Conservation (phyloP, 352 stramenopile genomes). For the Pythium monospermum region DNA sequence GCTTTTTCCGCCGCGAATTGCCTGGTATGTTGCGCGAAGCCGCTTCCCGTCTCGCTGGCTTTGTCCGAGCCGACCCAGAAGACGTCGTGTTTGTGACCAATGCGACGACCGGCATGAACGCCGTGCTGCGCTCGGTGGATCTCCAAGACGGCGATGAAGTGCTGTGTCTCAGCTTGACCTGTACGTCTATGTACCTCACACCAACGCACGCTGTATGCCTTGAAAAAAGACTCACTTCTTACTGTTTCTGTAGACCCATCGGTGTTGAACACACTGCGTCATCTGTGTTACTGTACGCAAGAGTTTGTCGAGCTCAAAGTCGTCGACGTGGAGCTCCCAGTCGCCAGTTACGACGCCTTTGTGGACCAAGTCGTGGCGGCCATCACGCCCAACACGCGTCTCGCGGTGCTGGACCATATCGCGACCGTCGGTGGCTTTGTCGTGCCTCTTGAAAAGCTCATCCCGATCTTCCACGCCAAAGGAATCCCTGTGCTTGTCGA, state of each 20-base stretch:
- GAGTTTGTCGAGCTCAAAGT: constrained; percentile 88
- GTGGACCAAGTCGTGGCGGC: constrained; percentile 64
- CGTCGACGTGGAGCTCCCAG: constrained; percentile 68
- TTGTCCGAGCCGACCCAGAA: constrained; percentile 66
- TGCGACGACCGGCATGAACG: constrained; percentile 80
- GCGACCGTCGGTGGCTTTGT: constrained; percentile 72
- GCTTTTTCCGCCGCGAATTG: constrained; percentile 73
- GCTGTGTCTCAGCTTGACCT: constrained; percentile 83
- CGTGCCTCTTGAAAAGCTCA: constrained; percentile 76
- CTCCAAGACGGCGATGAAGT: constrained; percentile 86
- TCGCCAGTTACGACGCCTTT: constrained; percentile 62
- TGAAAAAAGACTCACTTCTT: neutral
- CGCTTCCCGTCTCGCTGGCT: constrained; percentile 51
- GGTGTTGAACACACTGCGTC: constrained; percentile 77
- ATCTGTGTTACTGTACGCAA: constrained; percentile 84
- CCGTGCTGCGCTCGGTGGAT: constrained; percentile 78
- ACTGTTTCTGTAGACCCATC: constrained; percentile 45
- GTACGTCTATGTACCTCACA: constrained; percentile 27
- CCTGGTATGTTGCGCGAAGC: constrained; percentile 59
- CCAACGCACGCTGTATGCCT: neutral
- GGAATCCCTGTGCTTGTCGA: constrained; percentile 80
- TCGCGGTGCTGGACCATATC: constrained; percentile 84
- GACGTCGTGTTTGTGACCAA: constrained; percentile 87
- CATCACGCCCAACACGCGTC: constrained; percentile 79
- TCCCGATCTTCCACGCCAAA: constrained; percentile 69